Evolutionary conservation across 192 early-diverging fungal genomes (phyloP).

Genomic region (Diversispora epigaea): DNA sequence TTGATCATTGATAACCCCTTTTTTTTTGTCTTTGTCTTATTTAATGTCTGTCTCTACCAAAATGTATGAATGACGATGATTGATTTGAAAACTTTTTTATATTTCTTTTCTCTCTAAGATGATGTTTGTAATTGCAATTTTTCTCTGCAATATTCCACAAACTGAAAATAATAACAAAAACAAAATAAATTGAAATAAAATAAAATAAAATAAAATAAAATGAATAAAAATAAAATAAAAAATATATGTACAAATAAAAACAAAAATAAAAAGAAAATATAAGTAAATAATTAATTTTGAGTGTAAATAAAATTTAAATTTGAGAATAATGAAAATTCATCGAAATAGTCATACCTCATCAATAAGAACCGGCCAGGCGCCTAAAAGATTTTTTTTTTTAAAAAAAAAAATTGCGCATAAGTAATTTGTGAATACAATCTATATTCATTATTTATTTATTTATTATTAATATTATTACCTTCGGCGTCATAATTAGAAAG

Average conservation of each 20-base stretch:
- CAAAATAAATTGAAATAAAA: neutral
- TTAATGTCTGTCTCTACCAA: too few species aligned
- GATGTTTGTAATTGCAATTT: neutral
- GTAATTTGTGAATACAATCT: neutral
- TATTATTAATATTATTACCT: conserved; percentile 33
- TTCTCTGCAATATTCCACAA: conserved; percentile 3
- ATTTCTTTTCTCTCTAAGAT: too few species aligned
- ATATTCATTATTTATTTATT: neutral
- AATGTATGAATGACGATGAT: too few species aligned
- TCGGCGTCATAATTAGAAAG: conserved; percentile 73
- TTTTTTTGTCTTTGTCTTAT: too few species aligned
- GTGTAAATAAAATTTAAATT: too few species aligned
- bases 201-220: neutral
- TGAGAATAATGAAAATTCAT: neutral
- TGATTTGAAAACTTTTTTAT: too few species aligned
- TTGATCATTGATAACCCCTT: too few species aligned
- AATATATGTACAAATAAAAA: too few species aligned
- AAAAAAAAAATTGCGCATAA: neutral
- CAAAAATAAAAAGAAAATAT: too few species aligned
- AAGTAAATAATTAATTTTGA: too few species aligned
- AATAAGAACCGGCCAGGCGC: conserved; percentile 85
- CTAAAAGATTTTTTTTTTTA: conserved; percentile 31
- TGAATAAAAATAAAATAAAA: too few species aligned
- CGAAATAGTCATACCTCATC: conserved; percentile 47
- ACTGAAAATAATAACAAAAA: neutral